These are phyloP conservation scores for Saccharomycopsis fibuligera DNA, from an alignment of 805 yeast species.

Conservation along the genomic window DNA sequence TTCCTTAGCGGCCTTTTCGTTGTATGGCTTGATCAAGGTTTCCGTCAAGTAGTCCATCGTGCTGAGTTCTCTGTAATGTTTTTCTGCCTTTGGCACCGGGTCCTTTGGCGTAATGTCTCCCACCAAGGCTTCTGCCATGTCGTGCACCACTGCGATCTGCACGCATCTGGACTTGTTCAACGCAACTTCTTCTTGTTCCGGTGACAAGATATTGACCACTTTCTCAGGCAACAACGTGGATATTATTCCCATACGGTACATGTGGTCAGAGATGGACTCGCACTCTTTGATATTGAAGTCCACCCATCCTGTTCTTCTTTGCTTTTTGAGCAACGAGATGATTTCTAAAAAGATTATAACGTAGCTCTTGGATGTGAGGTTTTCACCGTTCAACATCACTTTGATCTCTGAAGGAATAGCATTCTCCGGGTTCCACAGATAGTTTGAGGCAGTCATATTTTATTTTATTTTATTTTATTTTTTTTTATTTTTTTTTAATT, in stretches of 20 bases:
- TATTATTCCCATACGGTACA: conserved; percentile 88
- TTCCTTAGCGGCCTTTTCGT: conserved; percentile 53
- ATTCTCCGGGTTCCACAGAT: conserved; percentile 46
- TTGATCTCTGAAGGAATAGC: conserved; percentile 45
- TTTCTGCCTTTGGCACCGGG: conserved; percentile 66
- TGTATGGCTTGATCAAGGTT: conserved; percentile 57
- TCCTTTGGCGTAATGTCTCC: conserved; percentile 92
- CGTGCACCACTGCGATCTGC: conserved; percentile 85
- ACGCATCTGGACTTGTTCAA: conserved; percentile 60
- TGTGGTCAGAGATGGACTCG: conserved; percentile 84
- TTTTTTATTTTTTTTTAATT: neutral
- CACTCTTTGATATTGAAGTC: conserved; percentile 44
- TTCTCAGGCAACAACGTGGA: conserved; percentile 50
- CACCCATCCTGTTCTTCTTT: conserved; percentile 91
- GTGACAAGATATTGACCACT: conserved; percentile 27
- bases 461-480: too few relatives aligned
- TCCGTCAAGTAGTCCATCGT: conserved; percentile 63
- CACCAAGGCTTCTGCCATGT: conserved; percentile 87
- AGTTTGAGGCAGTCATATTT: neutral
- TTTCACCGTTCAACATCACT: conserved; percentile 30
- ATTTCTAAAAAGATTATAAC: conserved; percentile 57
- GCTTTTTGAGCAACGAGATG: conserved; percentile 64
- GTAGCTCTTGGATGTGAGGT: conserved; percentile 34
- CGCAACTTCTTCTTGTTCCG: conserved; percentile 31
- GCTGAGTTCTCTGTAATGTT: conserved; percentile 71